These are phyloP conservation scores for Xanthoconium stramineum DNA, from an alignment of 768 basidiomycete species.

Conservation along the genomic window DNA sequence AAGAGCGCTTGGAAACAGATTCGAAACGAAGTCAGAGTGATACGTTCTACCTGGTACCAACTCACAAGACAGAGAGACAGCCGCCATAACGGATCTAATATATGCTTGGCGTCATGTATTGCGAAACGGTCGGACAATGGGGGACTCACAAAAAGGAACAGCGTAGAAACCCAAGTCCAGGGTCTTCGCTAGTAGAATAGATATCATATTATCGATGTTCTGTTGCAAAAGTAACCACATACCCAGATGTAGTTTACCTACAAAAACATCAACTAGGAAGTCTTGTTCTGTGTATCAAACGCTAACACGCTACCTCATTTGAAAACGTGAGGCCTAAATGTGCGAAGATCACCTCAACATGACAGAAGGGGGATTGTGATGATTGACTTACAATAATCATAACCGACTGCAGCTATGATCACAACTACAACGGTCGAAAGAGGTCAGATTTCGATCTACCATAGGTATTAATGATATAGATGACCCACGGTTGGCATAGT, in stretches of 20 bases:
- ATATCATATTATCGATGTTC: no score
- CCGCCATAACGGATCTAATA: slow-evolving; percentile 1
- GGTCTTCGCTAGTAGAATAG: background rate
- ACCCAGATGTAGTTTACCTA: slow-evolving; percentile 1
- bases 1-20: background rate
- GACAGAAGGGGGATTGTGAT: no score
- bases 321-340: background rate
- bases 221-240: background rate
- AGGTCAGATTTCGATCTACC: background rate
- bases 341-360: no score
- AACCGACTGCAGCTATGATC: background rate
- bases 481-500: background rate
- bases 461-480: background rate
- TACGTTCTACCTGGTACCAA: background rate
- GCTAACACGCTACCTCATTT: background rate
- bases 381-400: background rate
- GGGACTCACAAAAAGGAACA: background rate
- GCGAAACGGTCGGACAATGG: background rate
- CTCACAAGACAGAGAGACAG: background rate
- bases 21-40: background rate
- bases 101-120: background rate
- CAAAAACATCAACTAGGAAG: background rate
- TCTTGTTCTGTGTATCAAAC: background rate
- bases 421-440: background rate
- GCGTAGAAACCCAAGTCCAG: background rate